A percentile compares a stretch with the other conserved stretches of the same genome.
phyloP scores from a whole-genome alignment of 345 rosid genomes.

The Clarkia xantiana region DNA sequence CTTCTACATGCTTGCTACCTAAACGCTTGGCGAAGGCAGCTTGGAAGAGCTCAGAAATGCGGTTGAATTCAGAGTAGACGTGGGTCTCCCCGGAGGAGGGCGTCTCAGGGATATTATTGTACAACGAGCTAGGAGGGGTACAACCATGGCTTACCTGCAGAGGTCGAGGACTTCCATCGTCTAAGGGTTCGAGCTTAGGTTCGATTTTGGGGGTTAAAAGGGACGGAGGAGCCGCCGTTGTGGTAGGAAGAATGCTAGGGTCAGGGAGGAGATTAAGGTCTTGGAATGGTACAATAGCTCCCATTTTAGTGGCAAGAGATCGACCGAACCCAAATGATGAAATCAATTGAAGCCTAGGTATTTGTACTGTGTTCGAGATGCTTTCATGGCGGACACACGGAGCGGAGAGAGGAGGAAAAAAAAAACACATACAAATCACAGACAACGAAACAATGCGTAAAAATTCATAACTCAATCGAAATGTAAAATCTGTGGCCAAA shows the following conservation, averaged over 20 bases:
- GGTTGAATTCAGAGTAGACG: slow-evolving; percentile 38
- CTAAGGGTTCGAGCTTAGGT: slow-evolving; percentile 47
- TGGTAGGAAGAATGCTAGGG: slow-evolving; percentile 11
- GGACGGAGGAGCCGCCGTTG: slow-evolving; percentile 5
- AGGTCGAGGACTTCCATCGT: slow-evolving; percentile 13
- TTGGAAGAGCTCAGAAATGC: slow-evolving; percentile 43
- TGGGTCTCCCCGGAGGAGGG: slow-evolving; percentile 17
- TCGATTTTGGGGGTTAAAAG: slow-evolving; percentile 22
- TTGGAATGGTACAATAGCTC: slow-evolving; percentile 35
- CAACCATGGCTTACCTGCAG: background rate
- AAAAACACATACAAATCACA: no score
- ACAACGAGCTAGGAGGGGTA: slow-evolving; percentile 17
- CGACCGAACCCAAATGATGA: no score
- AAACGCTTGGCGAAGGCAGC: slow-evolving; percentile 37
- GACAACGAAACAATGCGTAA: no score
- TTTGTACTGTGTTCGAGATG: no score
- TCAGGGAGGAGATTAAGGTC: slow-evolving; percentile 46
- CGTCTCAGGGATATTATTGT: slow-evolving; percentile 14
- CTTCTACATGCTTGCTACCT: slow-evolving; percentile 20
- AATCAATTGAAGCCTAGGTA: no score
- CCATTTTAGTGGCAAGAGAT: slow-evolving; percentile 19
- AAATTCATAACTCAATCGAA: no score
- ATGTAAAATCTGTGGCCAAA: no score
- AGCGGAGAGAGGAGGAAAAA: no score
- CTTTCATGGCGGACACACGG: no score